Percentiles rank a stretch among this genome's conserved stretches.
phyloP scores from a whole-genome alignment of 106 monocot species.

The Dendrobium catenatum region DNA sequence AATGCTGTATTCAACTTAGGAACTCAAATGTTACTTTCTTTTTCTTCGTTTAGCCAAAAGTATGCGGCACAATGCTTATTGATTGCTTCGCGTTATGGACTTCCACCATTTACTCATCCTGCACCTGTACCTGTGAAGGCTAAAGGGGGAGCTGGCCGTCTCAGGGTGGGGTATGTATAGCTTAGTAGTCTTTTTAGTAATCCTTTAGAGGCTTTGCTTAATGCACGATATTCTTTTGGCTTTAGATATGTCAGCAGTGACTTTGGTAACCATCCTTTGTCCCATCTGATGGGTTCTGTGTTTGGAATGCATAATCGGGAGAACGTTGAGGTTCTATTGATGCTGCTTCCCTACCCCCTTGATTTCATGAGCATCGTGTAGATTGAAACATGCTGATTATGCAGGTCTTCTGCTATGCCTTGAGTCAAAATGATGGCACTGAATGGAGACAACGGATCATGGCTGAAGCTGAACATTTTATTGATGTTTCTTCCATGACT shows the following conservation, averaged over 20 bases:
- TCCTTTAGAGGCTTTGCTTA: conserved; percentile 3
- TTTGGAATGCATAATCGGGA: conserved; percentile 92
- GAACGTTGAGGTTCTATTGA: conserved; percentile 65
- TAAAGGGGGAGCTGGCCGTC: conserved; percentile 51
- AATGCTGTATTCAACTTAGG: not conserved
- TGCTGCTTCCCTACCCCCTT: not conserved
- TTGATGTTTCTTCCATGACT: conserved; percentile 84
- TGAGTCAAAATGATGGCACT: conserved; percentile 92
- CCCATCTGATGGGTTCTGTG: conserved; percentile 96
- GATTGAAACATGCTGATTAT: not conserved
- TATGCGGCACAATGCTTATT: conserved; percentile 89
- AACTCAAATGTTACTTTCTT: not conserved
- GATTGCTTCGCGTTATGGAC: conserved; percentile 82
- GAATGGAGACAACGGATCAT: conserved; percentile 91
- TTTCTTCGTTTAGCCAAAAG: conserved; percentile 45
- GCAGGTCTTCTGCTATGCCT: conserved; percentile 96
- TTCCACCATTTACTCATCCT: conserved; percentile 67
- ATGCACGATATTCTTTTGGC: not conserved
- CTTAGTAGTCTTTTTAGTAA: not conserved
- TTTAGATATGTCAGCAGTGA: conserved; percentile 97
- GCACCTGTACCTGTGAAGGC: conserved; percentile 59
- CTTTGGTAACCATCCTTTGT: conserved; percentile 96
- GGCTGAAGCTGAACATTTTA: conserved; percentile 84
- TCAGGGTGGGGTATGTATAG: conserved; percentile 71
- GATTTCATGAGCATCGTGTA: not conserved